Evolutionary conservation across 768 basidiomycete species (phyloP).

Genomic region (Podaxis sp.): DNA sequence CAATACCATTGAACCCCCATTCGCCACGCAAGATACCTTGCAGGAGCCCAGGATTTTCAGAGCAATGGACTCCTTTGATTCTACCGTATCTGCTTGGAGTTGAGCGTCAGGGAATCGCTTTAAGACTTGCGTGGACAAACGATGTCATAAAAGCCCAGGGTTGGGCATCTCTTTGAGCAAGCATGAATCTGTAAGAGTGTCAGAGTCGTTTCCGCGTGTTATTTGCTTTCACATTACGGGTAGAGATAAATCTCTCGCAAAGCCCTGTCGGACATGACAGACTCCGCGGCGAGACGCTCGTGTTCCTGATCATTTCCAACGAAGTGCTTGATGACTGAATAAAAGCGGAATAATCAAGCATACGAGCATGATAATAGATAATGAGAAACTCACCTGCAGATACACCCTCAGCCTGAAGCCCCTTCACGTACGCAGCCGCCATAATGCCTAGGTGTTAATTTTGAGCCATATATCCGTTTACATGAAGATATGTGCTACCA

Average conservation of each 20-base stretch:
- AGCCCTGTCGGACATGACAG: conserved; percentile 63
- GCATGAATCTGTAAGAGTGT: conserved; percentile 51
- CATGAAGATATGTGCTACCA: conserved; percentile 32
- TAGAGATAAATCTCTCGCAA: conserved; percentile 73
- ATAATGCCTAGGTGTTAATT: conserved; percentile 41
- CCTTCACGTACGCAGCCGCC: conserved; percentile 67
- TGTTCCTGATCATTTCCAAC: conserved; percentile 76
- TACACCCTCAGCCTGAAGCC: conserved; percentile 65
- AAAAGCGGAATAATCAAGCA: not conserved
- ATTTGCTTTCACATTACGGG: conserved; percentile 42
- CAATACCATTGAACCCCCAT: conserved; percentile 68
- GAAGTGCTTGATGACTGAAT: conserved; percentile 68
- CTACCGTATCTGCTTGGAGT: conserved; percentile 58
- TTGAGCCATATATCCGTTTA: not conserved
- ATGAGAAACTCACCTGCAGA: conserved; percentile 45
- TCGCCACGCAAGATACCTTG: conserved; percentile 67
- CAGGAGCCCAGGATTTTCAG: conserved; percentile 64
- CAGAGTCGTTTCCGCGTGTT: conserved; percentile 1
- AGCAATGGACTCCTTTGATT: conserved; percentile 68
- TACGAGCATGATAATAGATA: not conserved
- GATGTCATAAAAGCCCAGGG: conserved; percentile 72
- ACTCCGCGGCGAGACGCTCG: conserved; percentile 63
- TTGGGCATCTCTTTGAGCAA: conserved; percentile 61
- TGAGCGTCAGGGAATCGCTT: not conserved
- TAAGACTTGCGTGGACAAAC: conserved; percentile 28